Conservation (phyloP, 179 eudicot genomes). For the Heliamphora pulchella region DNA sequence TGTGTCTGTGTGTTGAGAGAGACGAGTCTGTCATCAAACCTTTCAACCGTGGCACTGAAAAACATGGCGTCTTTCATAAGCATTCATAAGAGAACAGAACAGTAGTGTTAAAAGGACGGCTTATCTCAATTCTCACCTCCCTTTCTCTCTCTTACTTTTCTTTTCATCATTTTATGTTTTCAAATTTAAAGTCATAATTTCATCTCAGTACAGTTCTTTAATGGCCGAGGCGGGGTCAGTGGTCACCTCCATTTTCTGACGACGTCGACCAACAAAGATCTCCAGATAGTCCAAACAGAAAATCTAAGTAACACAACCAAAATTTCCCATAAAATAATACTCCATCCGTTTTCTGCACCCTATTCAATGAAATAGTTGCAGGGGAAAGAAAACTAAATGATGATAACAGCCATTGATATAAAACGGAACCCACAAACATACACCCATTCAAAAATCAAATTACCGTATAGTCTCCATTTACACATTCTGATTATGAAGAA, state of each 20-base stretch:
- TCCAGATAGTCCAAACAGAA: slow-evolving; percentile 32
- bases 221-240: slow-evolving; percentile 15
- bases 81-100: slow-evolving; percentile 8
- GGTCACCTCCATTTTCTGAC: slow-evolving; percentile 26
- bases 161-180: background rate
- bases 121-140: background rate
- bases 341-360: too few species aligned
- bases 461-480: background rate
- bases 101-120: too few species aligned
- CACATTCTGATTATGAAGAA: slow-evolving; percentile 7
- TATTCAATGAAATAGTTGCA: background rate
- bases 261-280: slow-evolving; percentile 37
- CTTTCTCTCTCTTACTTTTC: background rate
- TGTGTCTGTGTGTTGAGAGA: slow-evolving; percentile 21
- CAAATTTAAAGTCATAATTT: slow-evolving; percentile 18
- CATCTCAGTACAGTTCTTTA: slow-evolving; percentile 13
- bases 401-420: too few species aligned
- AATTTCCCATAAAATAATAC: too few species aligned
- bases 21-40: slow-evolving; percentile 28
- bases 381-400: background rate
- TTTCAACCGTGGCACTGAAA: slow-evolving; percentile 41
- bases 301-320: slow-evolving; percentile 12
- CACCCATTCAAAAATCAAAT: background rate
- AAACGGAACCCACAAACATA: too few species aligned
- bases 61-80: slow-evolving; percentile 22